Base-by-base conservation (phyloP, 2,329 filamentous ascomycete genomes). In the Metarhizium sp. region DNA sequence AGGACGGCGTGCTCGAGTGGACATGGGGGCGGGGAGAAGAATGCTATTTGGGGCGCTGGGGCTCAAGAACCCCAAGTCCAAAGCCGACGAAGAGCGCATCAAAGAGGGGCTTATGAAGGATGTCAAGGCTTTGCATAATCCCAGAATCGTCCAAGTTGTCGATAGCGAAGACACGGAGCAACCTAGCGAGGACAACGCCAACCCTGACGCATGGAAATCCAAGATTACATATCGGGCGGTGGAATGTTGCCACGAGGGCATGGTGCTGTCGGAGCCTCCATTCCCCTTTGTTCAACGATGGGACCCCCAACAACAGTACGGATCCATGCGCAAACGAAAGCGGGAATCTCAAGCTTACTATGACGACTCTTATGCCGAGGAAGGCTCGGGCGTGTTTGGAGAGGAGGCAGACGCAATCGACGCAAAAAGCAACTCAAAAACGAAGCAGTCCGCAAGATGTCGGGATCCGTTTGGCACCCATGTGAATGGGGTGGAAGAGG, bases 271-370 rank as follows among this genome's bases (percentile, higher is more conserved):
- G 53, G 80, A 88, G 38, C 92, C 92, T 0, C 89, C 92, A 0
- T 96, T 95, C 64, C 92, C 92, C 0, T 96, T 96, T 68, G 77
- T 88, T 16, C 91, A 96, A 68, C 81, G 88, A 50, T 96, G 92
- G 92, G 90, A 95, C 69, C 79, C 82, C 3, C 86, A 90, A 58
- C 88, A 92, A 63, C 72, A 73, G 60, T 71, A 64, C 52, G 66
- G 67, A 2, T 64, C 62, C 4, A 74, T 74, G 60, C 71, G 69
- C 7, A 81, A 76, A 59, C 71, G 74, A 54, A 85, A 85, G 66
- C 73, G 76, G 36, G 58, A 63, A 71, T 61, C 74, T 63, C 60
- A 72, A 69, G 56, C 60, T 20, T 63, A 63, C 5, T 60, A 67
- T 40, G 66, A 65, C 11, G 66, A 69, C 2, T 64, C 64, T 53